Conservation (phyloP, 176 grass and related monocot genomes). For the Musa troglodytarum region DNA sequence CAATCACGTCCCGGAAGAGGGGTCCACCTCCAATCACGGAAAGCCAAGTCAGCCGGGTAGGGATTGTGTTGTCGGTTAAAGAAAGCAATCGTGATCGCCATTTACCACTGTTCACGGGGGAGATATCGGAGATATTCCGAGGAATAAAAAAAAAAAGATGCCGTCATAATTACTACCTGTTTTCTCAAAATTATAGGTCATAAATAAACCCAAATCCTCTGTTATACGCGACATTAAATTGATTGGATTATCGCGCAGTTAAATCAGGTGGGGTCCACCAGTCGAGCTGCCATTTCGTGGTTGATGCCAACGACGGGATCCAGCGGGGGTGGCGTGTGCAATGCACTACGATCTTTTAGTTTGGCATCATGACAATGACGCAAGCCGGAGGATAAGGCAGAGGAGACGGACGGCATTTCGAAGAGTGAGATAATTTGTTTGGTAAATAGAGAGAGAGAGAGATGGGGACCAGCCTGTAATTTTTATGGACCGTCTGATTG, state of each 20-base stretch:
- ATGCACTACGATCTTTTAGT: too few relatives aligned
- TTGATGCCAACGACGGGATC: not conserved
- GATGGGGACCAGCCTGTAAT: not conserved
- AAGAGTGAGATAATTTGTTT: too few relatives aligned
- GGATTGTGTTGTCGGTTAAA: not conserved
- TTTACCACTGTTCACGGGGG: not conserved
- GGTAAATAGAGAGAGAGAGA: not conserved
- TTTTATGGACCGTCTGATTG: not conserved
- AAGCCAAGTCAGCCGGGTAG: not conserved
- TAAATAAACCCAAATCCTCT: not conserved
- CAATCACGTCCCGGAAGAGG: too few relatives aligned
- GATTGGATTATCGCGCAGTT: too few relatives aligned
- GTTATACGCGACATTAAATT: too few relatives aligned
- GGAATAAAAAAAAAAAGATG: not conserved
- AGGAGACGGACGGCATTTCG: not conserved
- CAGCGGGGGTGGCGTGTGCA: not conserved
- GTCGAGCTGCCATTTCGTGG: not conserved
- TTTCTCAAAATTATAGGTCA: not conserved
- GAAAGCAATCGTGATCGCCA: not conserved
- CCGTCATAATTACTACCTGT: not conserved
- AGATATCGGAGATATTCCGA: not conserved
- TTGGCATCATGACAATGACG: not conserved
- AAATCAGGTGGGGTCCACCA: too few relatives aligned
- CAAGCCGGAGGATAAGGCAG: not conserved
- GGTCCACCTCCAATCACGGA: too few relatives aligned